Conservation (phyloP, 2,329 filamentous ascomycete species). For the Ophiostoma piceae region DNA sequence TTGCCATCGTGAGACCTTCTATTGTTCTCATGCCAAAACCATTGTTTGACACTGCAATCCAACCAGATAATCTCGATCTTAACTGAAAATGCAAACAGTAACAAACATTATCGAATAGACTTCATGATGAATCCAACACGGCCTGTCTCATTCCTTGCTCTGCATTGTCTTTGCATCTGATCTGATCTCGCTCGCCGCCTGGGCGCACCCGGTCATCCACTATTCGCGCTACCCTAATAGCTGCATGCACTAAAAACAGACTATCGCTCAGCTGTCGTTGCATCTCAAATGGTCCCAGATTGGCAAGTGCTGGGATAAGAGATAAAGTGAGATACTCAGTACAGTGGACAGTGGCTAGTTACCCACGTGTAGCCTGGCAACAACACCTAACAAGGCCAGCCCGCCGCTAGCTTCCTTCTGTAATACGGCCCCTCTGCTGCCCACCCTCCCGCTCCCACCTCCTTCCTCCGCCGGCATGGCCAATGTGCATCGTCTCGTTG, state of each 20-base stretch:
- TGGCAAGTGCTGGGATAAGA: background rate
- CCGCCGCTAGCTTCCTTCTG: conserved; percentile 1
- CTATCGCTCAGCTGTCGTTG: conserved; percentile 5
- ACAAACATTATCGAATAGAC: background rate
- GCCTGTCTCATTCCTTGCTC: background rate
- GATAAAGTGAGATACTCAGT: background rate
- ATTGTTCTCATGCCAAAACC: background rate
- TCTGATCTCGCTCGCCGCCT: background rate
- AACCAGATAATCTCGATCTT: background rate
- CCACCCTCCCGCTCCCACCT: background rate
- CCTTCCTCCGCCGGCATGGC: background rate
- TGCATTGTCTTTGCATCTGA: no score
- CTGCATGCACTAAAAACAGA: conserved; percentile 3
- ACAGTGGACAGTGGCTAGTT: background rate
- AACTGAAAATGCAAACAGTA: background rate
- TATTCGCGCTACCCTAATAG: background rate
- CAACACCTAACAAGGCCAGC: background rate
- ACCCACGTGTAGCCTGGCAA: conserved; percentile 9
- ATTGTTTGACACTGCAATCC: background rate
- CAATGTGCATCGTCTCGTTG: background rate
- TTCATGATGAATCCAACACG: background rate
- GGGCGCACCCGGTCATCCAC: background rate
- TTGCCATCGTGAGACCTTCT: background rate
- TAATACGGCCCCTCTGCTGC: background rate
- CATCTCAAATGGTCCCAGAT: background rate